These are phyloP conservation scores for Marasmius sp. DNA, from an alignment of 1,284 basidiomycete genomes.

Conservation along the genomic window DNA sequence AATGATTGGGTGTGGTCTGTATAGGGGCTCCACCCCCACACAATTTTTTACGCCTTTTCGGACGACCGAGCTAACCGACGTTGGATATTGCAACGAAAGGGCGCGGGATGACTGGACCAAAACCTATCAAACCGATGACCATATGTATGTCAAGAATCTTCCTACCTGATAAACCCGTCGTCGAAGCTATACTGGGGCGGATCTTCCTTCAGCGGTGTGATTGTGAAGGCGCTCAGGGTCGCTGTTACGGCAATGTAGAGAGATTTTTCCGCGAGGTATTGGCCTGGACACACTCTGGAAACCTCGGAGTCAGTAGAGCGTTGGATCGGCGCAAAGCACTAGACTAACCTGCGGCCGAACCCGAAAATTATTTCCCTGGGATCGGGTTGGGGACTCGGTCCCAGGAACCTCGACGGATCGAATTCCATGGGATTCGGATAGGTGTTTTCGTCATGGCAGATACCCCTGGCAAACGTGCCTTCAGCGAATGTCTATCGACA, in stretches of 20 bases:
- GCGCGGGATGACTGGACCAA: neutral
- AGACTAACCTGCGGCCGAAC: constrained; percentile 20
- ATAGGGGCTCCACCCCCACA: no score
- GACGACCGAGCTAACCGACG: no score
- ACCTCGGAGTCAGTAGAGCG: neutral
- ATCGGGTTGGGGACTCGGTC: constrained; percentile 5
- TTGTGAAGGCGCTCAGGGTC: neutral
- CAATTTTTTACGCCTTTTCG: no score
- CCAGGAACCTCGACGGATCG: constrained; percentile 21
- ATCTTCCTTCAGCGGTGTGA: neutral
- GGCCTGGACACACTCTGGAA: neutral
- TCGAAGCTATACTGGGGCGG: neutral
- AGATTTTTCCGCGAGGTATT: neutral
- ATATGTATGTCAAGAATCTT: neutral
- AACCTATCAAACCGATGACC: neutral
- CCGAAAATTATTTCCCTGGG: constrained; percentile 19
- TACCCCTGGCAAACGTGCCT: constrained; percentile 18
- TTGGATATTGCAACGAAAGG: neutral
- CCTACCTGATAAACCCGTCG: neutral
- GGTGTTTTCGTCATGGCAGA: constrained; percentile 16
- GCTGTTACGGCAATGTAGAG: neutral
- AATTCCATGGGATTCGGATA: constrained; percentile 19
- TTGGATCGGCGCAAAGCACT: no score
- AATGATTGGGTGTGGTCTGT: no score
- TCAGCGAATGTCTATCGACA: neutral